Base-by-base conservation (phyloP, 352 stramenopile genomes). In the Pythium monospermum region DNA sequence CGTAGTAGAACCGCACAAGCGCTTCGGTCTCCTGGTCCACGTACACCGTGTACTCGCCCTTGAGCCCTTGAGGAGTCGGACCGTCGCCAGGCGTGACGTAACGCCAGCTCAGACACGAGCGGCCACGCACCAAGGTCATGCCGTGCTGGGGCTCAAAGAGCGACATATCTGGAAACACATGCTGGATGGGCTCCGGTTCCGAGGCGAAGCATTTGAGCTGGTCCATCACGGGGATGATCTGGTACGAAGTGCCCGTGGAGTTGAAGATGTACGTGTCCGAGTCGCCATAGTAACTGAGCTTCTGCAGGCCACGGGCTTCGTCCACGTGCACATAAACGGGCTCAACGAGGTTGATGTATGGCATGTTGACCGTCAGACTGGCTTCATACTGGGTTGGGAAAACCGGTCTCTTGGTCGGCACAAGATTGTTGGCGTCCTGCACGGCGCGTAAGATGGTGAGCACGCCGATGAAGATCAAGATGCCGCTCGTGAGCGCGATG, bases 181-280 rank as follows among this genome's bases (percentile, higher is more conserved):
- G 81, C 63, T 96, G 83, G 27, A 93, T 57, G 15, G 76, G 59
- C 44, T 72, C 71, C 4, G 74, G 57, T 37, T 71, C 70, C n/a
- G 57, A 55, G 44, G 73, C 74, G 46, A 94, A 91, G 59, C 83
- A 94, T 52, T 83, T 85, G 27, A 84, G 69, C 57, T 83, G 54
- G 19, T 56, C 64, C 57, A 92, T 87, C 18, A 94, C 79, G 11
- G 83, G 83, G 28, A 94, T 74, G 50, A 94, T 85, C 66, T 87
- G 69, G 59, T 88, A 94, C 39, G 79, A 90, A 16, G 68, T 54
- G n/a, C 78, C 80, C 19, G 61, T 81, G 6, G 61, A 75, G 65
- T 96, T 94, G 64, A 85, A 92, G 41, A 94, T 90, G 69, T 87
- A 94, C 49, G 89, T 76, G 56, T 94, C 81, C 32, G 83, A 89